Percentiles rank a stretch among this genome's conserved stretches.
Conservation (phyloP, 768 basidiomycete species). For the Lepiota venenata region DNA sequence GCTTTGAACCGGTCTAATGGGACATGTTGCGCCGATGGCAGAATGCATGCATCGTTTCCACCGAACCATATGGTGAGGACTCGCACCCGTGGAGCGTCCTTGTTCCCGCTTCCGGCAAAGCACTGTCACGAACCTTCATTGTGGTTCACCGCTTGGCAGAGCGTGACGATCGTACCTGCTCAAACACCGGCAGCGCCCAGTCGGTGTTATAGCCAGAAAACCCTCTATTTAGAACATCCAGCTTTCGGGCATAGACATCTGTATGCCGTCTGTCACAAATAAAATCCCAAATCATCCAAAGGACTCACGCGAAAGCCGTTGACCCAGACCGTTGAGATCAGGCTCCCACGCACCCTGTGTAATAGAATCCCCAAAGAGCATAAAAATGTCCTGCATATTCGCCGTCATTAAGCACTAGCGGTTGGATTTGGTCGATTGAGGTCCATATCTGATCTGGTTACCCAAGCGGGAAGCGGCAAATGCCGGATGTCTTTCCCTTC, state of each 20-base stretch:
- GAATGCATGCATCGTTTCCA: constrained; percentile 79
- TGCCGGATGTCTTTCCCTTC: constrained; percentile 5
- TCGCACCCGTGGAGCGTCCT: constrained; percentile 53
- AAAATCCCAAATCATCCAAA: constrained; percentile 1
- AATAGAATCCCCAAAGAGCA: constrained; percentile 82
- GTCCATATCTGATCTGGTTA: background rate
- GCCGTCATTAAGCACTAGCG: constrained; percentile 44
- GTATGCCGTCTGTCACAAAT: constrained; percentile 1
- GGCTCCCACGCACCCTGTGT: constrained; percentile 65
- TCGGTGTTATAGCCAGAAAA: constrained; percentile 83
- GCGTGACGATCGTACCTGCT: constrained; percentile 49
- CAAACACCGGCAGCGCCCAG: constrained; percentile 79
- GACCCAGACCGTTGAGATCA: constrained; percentile 55
- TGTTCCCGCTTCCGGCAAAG: constrained; percentile 50
- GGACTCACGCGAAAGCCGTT: constrained; percentile 60
- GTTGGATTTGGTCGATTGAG: background rate
- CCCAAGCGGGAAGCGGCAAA: constrained; percentile 4
- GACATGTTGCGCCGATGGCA: constrained; percentile 69
- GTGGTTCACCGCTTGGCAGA: background rate
- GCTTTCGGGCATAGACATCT: constrained; percentile 77
- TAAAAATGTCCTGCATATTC: constrained; percentile 56
- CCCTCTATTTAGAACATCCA: constrained; percentile 88
- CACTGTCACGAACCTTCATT: constrained; percentile 36
- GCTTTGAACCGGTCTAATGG: constrained; percentile 59
- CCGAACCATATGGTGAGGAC: constrained; percentile 90